Evolutionary conservation across 2,329 filamentous ascomycete species (phyloP).

Genomic region (Hypoxylon sp.): DNA sequence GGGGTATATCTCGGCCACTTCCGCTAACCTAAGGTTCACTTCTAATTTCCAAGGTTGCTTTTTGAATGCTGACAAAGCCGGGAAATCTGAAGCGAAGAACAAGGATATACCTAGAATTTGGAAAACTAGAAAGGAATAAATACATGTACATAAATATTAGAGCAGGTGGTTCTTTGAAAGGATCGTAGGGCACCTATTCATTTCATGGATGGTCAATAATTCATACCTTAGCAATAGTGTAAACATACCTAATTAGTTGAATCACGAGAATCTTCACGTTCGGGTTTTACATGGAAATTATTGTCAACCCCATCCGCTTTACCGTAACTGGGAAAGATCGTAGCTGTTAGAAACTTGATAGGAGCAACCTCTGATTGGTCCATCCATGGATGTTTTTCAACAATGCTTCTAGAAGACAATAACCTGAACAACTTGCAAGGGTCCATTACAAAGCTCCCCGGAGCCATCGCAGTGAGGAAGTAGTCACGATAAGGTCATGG

Average conservation of each 20-base stretch:
- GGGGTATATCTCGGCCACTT: too few relatives aligned
- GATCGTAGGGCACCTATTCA: too few relatives aligned
- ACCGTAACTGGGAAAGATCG: neutral
- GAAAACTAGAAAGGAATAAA: too few relatives aligned
- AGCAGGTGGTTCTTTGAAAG: too few relatives aligned
- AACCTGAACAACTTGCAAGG: slow-evolving; percentile 4
- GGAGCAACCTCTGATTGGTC: slow-evolving; percentile 8
- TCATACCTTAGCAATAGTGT: too few relatives aligned
- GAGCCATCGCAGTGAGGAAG: neutral
- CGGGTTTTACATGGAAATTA: neutral
- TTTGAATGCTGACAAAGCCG: neutral
- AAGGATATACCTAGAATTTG: too few relatives aligned
- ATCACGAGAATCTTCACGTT: too few relatives aligned
- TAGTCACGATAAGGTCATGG: neutral
- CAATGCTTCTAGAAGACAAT: slow-evolving; percentile 3
- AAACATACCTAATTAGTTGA: too few relatives aligned
- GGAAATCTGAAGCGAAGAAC: neutral
- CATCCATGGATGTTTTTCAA: neutral
- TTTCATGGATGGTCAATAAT: too few relatives aligned
- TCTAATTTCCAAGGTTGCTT: too few relatives aligned
- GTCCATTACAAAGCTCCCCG: neutral
- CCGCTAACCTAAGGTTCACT: too few relatives aligned
- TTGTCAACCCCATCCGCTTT: neutral
- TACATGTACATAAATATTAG: too few relatives aligned
- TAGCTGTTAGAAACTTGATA: neutral